Conservation (phyloP, 2,329 filamentous ascomycete genomes). For the Pleoardoris graminearum region DNA sequence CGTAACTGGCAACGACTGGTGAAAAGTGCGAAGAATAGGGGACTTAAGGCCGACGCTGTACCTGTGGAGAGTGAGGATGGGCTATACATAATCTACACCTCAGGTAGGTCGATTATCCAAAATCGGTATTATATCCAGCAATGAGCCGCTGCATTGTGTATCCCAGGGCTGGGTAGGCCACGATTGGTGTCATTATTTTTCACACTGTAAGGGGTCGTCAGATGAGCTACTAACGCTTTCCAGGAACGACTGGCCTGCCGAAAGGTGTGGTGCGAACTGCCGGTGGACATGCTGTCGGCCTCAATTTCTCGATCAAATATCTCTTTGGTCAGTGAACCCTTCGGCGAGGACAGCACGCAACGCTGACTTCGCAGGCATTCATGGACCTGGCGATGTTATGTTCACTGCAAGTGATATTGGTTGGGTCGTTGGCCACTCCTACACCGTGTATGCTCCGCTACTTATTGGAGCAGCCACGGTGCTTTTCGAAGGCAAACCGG, state of each 20-base stretch:
- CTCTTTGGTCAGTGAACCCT: constrained; percentile 61
- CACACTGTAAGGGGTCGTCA: background rate
- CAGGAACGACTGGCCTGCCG: constrained; percentile 74
- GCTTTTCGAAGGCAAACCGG: constrained; percentile 90
- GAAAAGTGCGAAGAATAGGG: constrained; percentile 68
- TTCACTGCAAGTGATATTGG: constrained; percentile 85
- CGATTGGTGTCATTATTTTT: too few species aligned
- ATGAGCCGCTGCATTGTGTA: background rate
- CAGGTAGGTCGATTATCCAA: constrained; percentile 48
- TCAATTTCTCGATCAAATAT: constrained; percentile 80
- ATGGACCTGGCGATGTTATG: constrained; percentile 80
- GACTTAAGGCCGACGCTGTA: constrained; percentile 72
- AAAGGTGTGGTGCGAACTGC: constrained; percentile 84
- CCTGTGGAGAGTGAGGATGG: constrained; percentile 76
- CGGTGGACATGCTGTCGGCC: constrained; percentile 82
- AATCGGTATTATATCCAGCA: too few species aligned
- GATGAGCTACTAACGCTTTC: background rate
- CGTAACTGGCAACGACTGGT: constrained; percentile 79
- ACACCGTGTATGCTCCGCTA: constrained; percentile 87
- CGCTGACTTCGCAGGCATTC: constrained; percentile 52
- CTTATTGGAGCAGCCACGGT: constrained; percentile 84
- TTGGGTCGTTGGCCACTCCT: constrained; percentile 77
- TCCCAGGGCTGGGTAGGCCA: too few species aligned
- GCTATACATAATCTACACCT: constrained; percentile 91
- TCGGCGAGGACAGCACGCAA: background rate